Evolutionary conservation across 163 green algal genomes (phyloP).

Genomic region (Trebouxiophyceae sp.): DNA sequence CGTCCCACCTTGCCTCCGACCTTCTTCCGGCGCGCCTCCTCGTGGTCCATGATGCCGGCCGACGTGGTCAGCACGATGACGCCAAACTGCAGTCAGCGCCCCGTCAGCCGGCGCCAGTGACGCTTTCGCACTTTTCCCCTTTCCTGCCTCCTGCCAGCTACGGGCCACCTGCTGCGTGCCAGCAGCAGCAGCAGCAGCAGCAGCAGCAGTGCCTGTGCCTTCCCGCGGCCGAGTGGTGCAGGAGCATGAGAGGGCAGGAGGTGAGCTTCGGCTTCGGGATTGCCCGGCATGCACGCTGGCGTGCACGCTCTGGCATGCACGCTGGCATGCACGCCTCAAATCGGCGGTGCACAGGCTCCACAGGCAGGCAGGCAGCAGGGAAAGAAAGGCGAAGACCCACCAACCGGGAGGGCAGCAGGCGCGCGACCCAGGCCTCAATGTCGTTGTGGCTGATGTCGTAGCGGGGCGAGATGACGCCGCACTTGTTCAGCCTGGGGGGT

Average conservation of each 20-base stretch:
- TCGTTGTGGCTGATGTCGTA: slow-evolving; percentile 88
- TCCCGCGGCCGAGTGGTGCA: too few species aligned
- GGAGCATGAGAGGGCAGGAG: too few species aligned
- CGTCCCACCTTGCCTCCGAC: slow-evolving; percentile 88
- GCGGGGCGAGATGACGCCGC: slow-evolving; percentile 95
- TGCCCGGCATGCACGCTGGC: too few species aligned
- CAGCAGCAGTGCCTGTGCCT: too few species aligned
- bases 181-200: too few species aligned
- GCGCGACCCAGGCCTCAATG: slow-evolving; percentile 92
- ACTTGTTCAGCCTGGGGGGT: slow-evolving; percentile 97
- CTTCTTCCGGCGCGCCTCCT: slow-evolving; percentile 96
- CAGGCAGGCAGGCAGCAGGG: neutral
- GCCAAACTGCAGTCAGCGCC: slow-evolving; percentile 69
- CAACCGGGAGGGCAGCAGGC: slow-evolving; percentile 95
- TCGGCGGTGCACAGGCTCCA: too few species aligned
- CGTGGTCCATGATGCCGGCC: slow-evolving; percentile 98
- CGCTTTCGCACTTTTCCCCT: neutral
- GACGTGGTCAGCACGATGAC: slow-evolving; percentile 97
- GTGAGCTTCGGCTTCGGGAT: too few species aligned
- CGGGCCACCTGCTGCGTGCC: neutral
- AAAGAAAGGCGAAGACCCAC: slow-evolving; percentile 33
- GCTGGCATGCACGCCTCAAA: too few species aligned
- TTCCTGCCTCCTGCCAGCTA: neutral
- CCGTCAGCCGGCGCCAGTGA: neutral
- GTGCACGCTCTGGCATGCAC: too few species aligned